Evolutionary conservation across 2,329 filamentous ascomycete genomes (phyloP).

Genomic region (Trichoderma atrobrunneum): DNA sequence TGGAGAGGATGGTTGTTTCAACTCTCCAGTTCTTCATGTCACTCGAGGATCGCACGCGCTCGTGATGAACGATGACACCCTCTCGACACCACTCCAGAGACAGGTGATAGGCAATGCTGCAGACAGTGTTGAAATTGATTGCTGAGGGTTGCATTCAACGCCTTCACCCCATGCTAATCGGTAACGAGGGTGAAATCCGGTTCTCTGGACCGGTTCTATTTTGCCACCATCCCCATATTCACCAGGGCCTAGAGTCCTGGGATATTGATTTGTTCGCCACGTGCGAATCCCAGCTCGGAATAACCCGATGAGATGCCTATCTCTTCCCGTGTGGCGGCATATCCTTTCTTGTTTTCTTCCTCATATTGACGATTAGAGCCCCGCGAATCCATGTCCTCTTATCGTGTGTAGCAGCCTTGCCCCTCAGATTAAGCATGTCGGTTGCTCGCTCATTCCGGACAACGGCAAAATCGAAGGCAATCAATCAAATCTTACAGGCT

Average conservation of each 20-base stretch:
- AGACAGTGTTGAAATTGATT: neutral
- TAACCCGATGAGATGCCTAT: neutral
- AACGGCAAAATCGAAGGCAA: neutral
- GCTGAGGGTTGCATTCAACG: neutral
- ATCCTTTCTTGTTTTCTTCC: neutral
- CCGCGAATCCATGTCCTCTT: neutral
- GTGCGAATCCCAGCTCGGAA: neutral
- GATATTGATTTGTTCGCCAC: neutral
- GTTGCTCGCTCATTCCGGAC: neutral
- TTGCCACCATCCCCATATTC: neutral
- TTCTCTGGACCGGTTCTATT: neutral
- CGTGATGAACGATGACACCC: neutral
- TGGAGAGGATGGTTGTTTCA: neutral
- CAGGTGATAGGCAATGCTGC: neutral
- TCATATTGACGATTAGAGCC: neutral
- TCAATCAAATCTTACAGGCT: slow-evolving; percentile 4
- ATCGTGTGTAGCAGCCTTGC: neutral
- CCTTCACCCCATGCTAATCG: neutral
- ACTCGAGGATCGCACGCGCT: neutral
- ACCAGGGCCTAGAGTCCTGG: neutral
- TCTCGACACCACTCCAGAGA: neutral
- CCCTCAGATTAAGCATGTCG: neutral
- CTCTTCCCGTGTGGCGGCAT: neutral
- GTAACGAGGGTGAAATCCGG: neutral
- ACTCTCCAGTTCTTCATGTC: neutral